These are phyloP conservation scores for Paraphaeosphaeria minitans DNA, from an alignment of 2,329 filamentous ascomycete genomes.

Conservation along the genomic window DNA sequence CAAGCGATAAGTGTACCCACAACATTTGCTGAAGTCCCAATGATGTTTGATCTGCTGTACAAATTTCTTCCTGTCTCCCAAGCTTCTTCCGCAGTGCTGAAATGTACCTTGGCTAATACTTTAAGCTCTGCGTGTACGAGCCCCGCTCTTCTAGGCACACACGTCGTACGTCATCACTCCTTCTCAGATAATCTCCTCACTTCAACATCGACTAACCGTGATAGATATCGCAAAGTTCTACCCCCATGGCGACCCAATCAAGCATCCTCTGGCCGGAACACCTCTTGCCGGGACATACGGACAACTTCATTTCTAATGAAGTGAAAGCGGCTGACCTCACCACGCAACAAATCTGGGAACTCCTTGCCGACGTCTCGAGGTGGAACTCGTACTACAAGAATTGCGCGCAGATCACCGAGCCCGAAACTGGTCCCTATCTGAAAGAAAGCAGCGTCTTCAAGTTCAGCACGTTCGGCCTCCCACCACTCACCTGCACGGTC, in stretches of 20 bases:
- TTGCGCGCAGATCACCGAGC: slow-evolving; percentile 35
- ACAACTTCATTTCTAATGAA: slow-evolving; percentile 47
- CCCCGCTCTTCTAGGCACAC: not conserved
- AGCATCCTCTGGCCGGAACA: slow-evolving; percentile 40
- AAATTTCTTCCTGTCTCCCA: not conserved
- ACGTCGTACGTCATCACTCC: not conserved
- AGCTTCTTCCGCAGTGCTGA: not conserved
- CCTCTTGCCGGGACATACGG: slow-evolving; percentile 44
- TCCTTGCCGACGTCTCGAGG: slow-evolving; percentile 39
- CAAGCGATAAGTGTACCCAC: not conserved
- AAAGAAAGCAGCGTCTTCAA: slow-evolving; percentile 37
- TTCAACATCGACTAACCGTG: not conserved
- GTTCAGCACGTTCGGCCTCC: slow-evolving; percentile 46
- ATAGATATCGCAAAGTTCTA: not conserved
- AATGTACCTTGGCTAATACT: not conserved
- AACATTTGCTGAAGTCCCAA: not conserved
- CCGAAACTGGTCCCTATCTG: slow-evolving; percentile 27
- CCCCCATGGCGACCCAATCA: slow-evolving; percentile 17
- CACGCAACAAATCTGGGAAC: slow-evolving; percentile 38
- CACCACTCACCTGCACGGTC: slow-evolving; percentile 33
- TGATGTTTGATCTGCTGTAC: not conserved
- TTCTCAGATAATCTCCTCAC: not conserved
- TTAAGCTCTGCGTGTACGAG: not conserved
- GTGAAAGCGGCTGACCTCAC: slow-evolving; percentile 33
- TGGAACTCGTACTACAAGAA: slow-evolving; percentile 46